Base-by-base conservation (phyloP, 1,139 yeast species). In the Candida pseudoviswanathii region DNA sequence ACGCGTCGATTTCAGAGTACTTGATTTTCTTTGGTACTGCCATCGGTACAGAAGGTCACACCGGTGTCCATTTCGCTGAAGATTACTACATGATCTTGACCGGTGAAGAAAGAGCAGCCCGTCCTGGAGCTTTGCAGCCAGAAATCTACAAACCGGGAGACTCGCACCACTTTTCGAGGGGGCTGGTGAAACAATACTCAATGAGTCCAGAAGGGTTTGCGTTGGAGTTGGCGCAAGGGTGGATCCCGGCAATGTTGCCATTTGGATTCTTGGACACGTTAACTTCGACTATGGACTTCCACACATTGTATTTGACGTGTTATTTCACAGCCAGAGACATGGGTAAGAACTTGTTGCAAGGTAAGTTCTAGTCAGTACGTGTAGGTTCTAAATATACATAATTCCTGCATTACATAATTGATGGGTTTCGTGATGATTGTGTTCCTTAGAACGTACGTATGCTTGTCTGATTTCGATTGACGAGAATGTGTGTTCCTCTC, bases 231-330 rank as follows among this genome's bases (percentile, higher is more conserved):
- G 99, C 99, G 5, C 98, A 92, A 72, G 99, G 99, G 50, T 94
- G 97, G 96, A 89, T 94, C 58, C 98, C 99, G 33, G 85, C 95
- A 46, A 94, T 94, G 99, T 78, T 94, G 56, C 97, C 98, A 25
- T 94, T 94, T 65, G 99, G 99, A 0, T 84, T 94, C 68, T 73
- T 89, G 52, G 96, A 90, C 64, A 82, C 87, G 4, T 64, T 88
- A 51, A 78, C 86, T 47, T 86, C 96, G 41, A 94, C 98, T n/a
- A 69, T 91, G 58, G 99, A 94, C 66, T 69, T 85, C 55, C 67
- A 75, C 58, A 82, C 95, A 25, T 76, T 92, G 53, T 71, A 67
- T 54, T 79, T 80, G 65, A 94, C 98, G 8, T 81, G 77, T 39
- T 80, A 78, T 57, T 77, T 86, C 58, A 89, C 97, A 25, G 98